Base-by-base conservation (phyloP, 805 yeast genomes). In the Starmera amethionina region DNA sequence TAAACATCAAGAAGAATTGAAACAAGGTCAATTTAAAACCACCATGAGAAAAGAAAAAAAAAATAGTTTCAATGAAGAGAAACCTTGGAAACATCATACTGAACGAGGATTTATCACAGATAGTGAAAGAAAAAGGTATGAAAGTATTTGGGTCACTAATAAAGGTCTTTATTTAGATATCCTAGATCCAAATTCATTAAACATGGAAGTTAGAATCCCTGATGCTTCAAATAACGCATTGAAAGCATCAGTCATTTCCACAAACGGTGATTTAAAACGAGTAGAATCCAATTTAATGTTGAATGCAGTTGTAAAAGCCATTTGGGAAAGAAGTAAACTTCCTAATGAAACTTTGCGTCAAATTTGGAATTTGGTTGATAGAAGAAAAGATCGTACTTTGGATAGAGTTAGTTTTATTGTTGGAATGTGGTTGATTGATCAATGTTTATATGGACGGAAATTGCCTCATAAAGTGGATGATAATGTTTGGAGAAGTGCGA, bases 401-500 rank as follows among this genome's bases (percentile, higher is more conserved):
- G 82, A 79, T 48, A 75, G 85, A 45, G 80, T 78, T 31, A 90
- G 89, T 46, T 93, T 93, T 52, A 64, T 90, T 29, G 90, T 89
- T n/a, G 98, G 98, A 0, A 89, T 85, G 83, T 93, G 98, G 98
- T 62, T 89, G 5, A 89, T 93, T 2, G 99, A 93, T 59, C 98
- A 93, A 61, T 85, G 96, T 55, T 67, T 93, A 12, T 93, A 90
- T 56, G 98, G 98, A 0, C 69, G 95, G 32, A 93, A 93, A 57
- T 63, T 93, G 37, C 97, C 98, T 0, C 70, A 74, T 43, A 61
- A 61, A 32, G 74, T 93, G 6, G 78, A 73, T 33, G 75, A 72
- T 5, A 72, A 69, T 27, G 78, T 90, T 2, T 93, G 97, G 97
- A 72, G 75, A 34, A 83, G 94, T 58, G 83, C 84, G 11, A 72